These are phyloP conservation scores for Populus ilicifolia DNA, from an alignment of 345 rosid species.

Conservation along the genomic window DNA sequence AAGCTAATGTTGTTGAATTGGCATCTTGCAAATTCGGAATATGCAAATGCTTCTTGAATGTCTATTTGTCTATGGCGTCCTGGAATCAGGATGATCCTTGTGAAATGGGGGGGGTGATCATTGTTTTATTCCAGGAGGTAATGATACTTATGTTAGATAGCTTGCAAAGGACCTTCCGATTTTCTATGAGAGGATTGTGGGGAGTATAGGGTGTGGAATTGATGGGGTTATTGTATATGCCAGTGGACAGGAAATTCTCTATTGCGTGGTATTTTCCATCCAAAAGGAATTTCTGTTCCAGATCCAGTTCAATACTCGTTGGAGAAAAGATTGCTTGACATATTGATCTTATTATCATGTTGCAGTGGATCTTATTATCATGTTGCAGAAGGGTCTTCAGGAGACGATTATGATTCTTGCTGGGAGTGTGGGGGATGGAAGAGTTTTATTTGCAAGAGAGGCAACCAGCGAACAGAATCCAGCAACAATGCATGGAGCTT, in stretches of 20 bases:
- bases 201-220: conserved; percentile 70
- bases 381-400: conserved; percentile 57
- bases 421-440: conserved; percentile 85
- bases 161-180: conserved; percentile 82
- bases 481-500: conserved; percentile 98
- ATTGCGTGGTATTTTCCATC: conserved; percentile 77
- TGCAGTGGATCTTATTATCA: conserved; percentile 23
- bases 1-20: conserved; percentile 90
- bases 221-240: conserved; percentile 77
- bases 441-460: conserved; percentile 97
- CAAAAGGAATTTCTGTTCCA: conserved; percentile 89
- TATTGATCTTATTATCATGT: conserved; percentile 91
- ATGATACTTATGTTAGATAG: conserved; percentile 75
- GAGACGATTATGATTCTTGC: conserved; percentile 97
- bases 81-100: conserved; percentile 99
- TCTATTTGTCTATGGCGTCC: conserved; percentile 83
- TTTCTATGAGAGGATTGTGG: conserved; percentile 67
- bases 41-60: conserved; percentile 88
- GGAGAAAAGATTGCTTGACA: conserved; percentile 83
- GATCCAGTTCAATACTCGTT: conserved; percentile 90
- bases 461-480: conserved; percentile 94
- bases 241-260: conserved; percentile 62
- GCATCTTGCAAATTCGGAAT: conserved; percentile 93
- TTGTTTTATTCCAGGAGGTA: conserved; percentile 95
- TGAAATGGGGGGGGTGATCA: conserved; percentile 99